These are phyloP conservation scores for Thymus mandschuricus DNA, from an alignment of 257 asterid genomes.

Conservation along the genomic window DNA sequence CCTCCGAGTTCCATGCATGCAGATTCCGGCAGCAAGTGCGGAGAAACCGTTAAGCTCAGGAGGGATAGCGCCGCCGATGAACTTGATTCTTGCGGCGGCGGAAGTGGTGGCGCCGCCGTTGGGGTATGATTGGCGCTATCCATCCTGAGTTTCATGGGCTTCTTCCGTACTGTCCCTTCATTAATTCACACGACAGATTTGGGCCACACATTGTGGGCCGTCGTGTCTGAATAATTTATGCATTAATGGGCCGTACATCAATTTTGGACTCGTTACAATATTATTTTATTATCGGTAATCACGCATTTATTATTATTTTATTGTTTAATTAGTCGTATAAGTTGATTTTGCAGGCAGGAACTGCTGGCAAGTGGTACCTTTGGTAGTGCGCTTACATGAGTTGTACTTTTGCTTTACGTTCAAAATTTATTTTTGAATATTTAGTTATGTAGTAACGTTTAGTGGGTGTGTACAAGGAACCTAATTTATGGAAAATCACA, in stretches of 20 bases:
- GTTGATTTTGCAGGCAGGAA: neutral
- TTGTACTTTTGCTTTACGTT: too few relatives aligned
- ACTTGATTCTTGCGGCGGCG: slow-evolving; percentile 1
- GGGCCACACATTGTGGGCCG: slow-evolving; percentile 13
- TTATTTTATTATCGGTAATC: neutral
- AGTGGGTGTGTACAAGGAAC: slow-evolving; percentile 32
- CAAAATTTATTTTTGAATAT: too few relatives aligned
- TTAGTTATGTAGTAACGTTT: neutral
- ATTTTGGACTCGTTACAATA: neutral
- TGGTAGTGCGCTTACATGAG: too few relatives aligned
- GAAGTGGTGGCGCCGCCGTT: slow-evolving; percentile 7
- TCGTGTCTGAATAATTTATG: neutral
- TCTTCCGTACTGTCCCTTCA: slow-evolving; percentile 27
- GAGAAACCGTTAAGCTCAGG: slow-evolving; percentile 71
- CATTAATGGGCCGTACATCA: too few relatives aligned
- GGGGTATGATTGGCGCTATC: slow-evolving; percentile 54
- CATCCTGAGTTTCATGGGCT: slow-evolving; percentile 79
- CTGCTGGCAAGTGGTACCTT: too few relatives aligned
- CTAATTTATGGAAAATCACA: slow-evolving; percentile 31
- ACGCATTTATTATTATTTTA: neutral
- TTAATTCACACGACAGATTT: neutral
- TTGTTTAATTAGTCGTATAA: neutral
- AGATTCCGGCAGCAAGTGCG: slow-evolving; percentile 31
- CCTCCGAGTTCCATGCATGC: slow-evolving; percentile 26
- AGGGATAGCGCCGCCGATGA: slow-evolving; percentile 68